Evolutionary conservation across 768 basidiomycete genomes (phyloP).

Genomic region (Clathrus columnatus): DNA sequence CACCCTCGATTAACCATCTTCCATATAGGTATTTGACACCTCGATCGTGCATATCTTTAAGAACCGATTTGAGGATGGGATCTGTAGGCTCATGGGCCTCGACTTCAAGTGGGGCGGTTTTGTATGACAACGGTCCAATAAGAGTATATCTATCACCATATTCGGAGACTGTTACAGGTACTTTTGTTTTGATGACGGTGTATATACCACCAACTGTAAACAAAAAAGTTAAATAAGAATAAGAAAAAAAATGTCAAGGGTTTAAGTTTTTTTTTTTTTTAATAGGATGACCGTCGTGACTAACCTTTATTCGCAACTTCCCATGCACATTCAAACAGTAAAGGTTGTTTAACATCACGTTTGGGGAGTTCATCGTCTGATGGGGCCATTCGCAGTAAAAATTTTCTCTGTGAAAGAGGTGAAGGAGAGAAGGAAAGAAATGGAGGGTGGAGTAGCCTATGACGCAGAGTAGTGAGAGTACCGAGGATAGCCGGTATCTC

Average conservation of each 20-base stretch:
- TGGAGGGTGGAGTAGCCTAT: neutral
- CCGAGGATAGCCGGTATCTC: neutral
- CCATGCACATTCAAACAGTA: conserved; percentile 96
- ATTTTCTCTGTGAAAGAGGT: neutral
- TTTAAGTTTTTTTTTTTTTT: neutral
- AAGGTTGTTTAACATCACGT: conserved; percentile 69
- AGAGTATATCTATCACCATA: conserved; percentile 93
- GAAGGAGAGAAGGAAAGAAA: neutral
- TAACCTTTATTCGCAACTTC: conserved; percentile 87
- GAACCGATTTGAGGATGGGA: conserved; percentile 61
- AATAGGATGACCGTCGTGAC: conserved; percentile 1
- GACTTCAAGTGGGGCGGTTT: conserved; percentile 98
- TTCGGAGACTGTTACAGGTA: conserved; percentile 94
- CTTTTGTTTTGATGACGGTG: conserved; percentile 99
- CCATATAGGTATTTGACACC: conserved; percentile 95
- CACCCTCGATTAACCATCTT: conserved; percentile 96
- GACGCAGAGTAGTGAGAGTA: neutral
- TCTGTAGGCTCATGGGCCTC: conserved; percentile 87
- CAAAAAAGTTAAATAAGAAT: neutral
- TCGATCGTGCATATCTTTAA: conserved; percentile 77
- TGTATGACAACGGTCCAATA: conserved; percentile 97
- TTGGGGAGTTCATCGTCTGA: conserved; percentile 16
- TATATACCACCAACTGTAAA: conserved; percentile 86
- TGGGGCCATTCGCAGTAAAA: no score
- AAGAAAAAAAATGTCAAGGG: neutral